Base-by-base conservation (phyloP, 2,329 filamentous ascomycete genomes). In the Anthostomella pinea region DNA sequence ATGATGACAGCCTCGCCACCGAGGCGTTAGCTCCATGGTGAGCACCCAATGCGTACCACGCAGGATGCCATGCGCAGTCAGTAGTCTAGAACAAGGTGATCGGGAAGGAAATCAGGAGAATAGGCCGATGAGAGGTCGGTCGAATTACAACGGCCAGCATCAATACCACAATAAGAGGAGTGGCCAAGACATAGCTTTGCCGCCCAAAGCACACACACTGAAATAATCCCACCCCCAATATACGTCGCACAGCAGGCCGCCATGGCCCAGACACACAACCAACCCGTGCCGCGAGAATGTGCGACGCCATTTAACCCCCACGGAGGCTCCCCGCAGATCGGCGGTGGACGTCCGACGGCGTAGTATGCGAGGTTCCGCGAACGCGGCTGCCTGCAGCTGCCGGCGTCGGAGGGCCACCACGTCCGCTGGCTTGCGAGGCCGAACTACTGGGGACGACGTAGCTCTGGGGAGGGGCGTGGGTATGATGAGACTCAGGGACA, bases 251-350 rank as follows among this genome's bases (percentile, higher is more conserved):
- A 20, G 41, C 52, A 52, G 52, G 24, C 38, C 32, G 43, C 46
- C 50, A 46, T 46, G 39, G 43, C 43, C 43, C 46, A 43, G 43
- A 35, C 39, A 29, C 38, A 42, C 42, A 44, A 37, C 44, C 49
- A 52, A 52, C 43, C 45, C 43, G 44, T 33, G 38, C 23, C 27
- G 30, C 38, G 33, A 41, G 42, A 42, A 13, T 36, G 43, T 31
- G 38, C 31, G 29, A 37, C 40, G 43, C 30, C 29, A 41, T 39
- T 43, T 52, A 58, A 41, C 41, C 48, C 43, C 57, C 52, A 38
- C 57, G 56, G 34, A 58, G 56, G 45, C 53, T 57, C 40, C 52
- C 54, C 45, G 52, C 56, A 52, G 57, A 58, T 48, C 53, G 50
- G 32, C 55, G 49, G 48, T 58, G 54, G 25, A 44, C 41, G 37